Evolutionary conservation across 495 filamentous ascomycete genomes (phyloP), one percentile per base, ranked within the genome.

Genomic region (Physcia stellaris): DNA sequence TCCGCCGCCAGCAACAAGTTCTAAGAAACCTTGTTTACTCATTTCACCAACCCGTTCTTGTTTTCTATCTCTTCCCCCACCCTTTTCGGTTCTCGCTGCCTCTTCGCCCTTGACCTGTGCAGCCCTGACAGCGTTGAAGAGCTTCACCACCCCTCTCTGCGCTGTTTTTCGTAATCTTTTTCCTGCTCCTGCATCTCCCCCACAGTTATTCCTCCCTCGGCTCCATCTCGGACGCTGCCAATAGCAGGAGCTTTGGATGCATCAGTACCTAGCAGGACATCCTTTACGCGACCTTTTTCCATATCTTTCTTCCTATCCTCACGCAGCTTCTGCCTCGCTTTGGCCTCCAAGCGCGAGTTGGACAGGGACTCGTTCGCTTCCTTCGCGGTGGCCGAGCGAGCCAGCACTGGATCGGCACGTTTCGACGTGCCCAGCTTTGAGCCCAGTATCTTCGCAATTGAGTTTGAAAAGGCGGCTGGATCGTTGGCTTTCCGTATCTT

Each of bases 111-210:
- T 80, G 22, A 94, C 79, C 62, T 96, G 90, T 12, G 88, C 86
- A 6, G 84, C 82, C 22, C 87, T 70, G 21, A 98, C 84, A 0
- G 90, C 92, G 61, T 96, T 93, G 57, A 96, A 98, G 41, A 98
- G 62, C 67, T 87, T 90, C 10, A 95, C 77, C 15, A 94, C 86
- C 68, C 86, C 86, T 21, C 83, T 72, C 64, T 94, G 84, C 39
- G 86, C 86, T 27, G 78, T 83, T 66, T 92, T 88, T 50, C 77
- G 71, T 50, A 94, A 55, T 36, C 73, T 62, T 62, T 80, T 66
- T 98, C 90, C 52, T 78, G 70, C 57, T 84, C 84, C 39, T 79
- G 57, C 7, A 82, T 73, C 30, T 74, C 61, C 15, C 71, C 67
- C 24, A 67, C 52, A 4, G 24, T 29, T 31, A 23, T 28, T 32